Base-by-base conservation (phyloP, 306 rosid genomes). In the Gynostemma pentaphyllum region DNA sequence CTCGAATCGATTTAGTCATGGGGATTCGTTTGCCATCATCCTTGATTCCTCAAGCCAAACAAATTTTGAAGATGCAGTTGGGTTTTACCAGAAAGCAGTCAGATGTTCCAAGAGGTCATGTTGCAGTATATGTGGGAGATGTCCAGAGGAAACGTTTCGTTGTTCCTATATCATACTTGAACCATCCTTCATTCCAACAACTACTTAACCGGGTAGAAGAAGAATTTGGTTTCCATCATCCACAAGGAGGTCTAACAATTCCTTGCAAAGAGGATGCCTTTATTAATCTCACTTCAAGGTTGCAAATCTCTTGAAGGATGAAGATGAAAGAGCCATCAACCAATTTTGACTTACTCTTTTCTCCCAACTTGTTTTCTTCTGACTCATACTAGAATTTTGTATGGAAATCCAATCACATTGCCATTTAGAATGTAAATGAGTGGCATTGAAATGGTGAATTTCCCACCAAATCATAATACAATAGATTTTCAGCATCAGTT, bases 91-190 rank as follows among this genome's bases (percentile, higher is more conserved):
- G 5, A 10, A 39, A 13, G 48, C 21, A 60, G n/a, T 5, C 28
- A 15, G 69, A 79, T 56, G 65, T 86, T 11, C 65, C 47, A 21
- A 76, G 70, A 61, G 80, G 75, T 5, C 26, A 47, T 39, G 47
- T 68, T 27, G 85, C 71, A 44, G 77, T 76, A 14, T 80, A 73
- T 50, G 77, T 80, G 32, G 77, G 85, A 16, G 68, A 80, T 10
- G 52, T 22, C 12, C 41, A 69, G 9, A 70, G 19, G 68, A 70
- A 68, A 68, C 47, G 62, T 14, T 70, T 67, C 51, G 75, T 76
- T 40, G 68, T 80, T 48, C 77, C 73, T 0, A 12, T 74, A 29
- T 72, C 70, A 24, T 74, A 40, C 32, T 36, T 81, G 44, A 81
- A 60, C 42, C 59, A 65, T 16, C 74, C 76, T 72, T 55, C 42